Evolutionary conservation across 2,329 filamentous ascomycete genomes (phyloP).

Genomic region (Exophiala phaeomuriformis): DNA sequence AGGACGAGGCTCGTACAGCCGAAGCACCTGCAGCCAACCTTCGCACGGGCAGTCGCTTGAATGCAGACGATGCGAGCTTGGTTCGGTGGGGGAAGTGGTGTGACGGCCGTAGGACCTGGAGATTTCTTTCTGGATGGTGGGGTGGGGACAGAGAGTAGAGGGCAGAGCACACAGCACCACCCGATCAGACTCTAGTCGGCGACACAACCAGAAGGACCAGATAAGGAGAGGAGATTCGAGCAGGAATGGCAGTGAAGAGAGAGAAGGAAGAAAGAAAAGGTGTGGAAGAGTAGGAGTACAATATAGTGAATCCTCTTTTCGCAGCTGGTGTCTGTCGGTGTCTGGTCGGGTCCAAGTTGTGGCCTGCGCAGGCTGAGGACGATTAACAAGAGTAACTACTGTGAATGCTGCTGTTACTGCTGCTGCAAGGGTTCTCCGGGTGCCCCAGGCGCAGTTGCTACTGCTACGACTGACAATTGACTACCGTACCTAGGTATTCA

Average conservation of each 20-base stretch:
- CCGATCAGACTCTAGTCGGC: background rate
- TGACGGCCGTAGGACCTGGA: background rate
- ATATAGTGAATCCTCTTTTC: background rate
- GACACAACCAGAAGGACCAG: background rate
- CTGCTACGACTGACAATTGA: no score
- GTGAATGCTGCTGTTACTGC: no score
- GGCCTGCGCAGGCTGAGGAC: background rate
- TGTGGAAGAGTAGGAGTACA: background rate
- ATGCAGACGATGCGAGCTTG: conserved; percentile 23
- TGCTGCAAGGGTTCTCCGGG: no score
- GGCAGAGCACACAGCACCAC: background rate
- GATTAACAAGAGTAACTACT: no score
- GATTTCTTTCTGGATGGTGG: background rate
- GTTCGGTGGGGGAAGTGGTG: conserved; percentile 1
- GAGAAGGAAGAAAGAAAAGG: background rate
- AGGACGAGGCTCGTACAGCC: conserved; percentile 18
- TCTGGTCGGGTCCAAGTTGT: no score
- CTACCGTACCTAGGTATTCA: no score
- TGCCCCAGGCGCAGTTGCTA: no score
- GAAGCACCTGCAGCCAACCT: conserved; percentile 24
- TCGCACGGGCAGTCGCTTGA: conserved; percentile 24
- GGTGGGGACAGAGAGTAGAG: conserved; percentile 1
- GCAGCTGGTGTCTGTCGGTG: no score
- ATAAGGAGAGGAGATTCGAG: background rate
- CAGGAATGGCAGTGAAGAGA: background rate